Percentiles rank a stretch among this genome's conserved stretches.
Conservation (phyloP, 2,329 filamentous ascomycete species). For the Neonectria ditissima region DNA sequence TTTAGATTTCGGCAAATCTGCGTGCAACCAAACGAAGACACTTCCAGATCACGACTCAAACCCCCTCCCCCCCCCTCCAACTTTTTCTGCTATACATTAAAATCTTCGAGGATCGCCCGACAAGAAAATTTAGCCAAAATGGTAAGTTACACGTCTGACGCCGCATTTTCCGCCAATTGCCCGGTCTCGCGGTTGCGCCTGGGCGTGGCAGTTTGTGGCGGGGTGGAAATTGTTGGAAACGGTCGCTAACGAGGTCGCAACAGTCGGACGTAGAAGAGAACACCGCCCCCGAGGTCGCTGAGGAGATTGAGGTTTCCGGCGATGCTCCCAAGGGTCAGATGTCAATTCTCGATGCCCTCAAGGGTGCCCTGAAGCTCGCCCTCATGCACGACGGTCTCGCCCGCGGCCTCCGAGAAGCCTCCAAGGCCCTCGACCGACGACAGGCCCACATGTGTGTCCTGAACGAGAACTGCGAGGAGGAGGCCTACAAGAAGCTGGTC, state of each 20-base stretch:
- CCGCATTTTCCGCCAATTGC: slow-evolving; percentile 34
- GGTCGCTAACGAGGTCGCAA: slow-evolving; percentile 39
- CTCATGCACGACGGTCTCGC: slow-evolving; percentile 99
- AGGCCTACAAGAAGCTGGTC: slow-evolving; percentile 99
- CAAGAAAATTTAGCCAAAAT: slow-evolving; percentile 69
- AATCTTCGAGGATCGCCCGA: slow-evolving; percentile 78
- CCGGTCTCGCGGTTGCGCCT: slow-evolving; percentile 9
- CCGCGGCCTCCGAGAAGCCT: slow-evolving; percentile 96
- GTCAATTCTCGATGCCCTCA: slow-evolving; percentile 97
- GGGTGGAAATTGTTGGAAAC: slow-evolving; percentile 17
- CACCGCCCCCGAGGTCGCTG: slow-evolving; percentile 82
- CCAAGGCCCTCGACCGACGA: slow-evolving; percentile 98
- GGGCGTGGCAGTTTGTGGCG: slow-evolving; percentile 11
- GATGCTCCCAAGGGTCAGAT: slow-evolving; percentile 94
- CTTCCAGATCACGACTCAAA: slow-evolving; percentile 48
- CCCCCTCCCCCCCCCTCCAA: slow-evolving; percentile 36
- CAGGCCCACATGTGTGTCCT: slow-evolving; percentile 99
- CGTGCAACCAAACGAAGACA: slow-evolving; percentile 48
- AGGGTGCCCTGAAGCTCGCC: slow-evolving; percentile 98
- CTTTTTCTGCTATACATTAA: slow-evolving; percentile 51
- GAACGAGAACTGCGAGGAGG: slow-evolving; percentile 99
- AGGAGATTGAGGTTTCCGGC: slow-evolving; percentile 96
- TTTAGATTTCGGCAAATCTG: slow-evolving; percentile 53
- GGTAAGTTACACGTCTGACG: slow-evolving; percentile 58
- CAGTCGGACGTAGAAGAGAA: slow-evolving; percentile 99